Evolutionary conservation across 148 eudicot genomes (phyloP).

Genomic region (Euryodendron excelsum): DNA sequence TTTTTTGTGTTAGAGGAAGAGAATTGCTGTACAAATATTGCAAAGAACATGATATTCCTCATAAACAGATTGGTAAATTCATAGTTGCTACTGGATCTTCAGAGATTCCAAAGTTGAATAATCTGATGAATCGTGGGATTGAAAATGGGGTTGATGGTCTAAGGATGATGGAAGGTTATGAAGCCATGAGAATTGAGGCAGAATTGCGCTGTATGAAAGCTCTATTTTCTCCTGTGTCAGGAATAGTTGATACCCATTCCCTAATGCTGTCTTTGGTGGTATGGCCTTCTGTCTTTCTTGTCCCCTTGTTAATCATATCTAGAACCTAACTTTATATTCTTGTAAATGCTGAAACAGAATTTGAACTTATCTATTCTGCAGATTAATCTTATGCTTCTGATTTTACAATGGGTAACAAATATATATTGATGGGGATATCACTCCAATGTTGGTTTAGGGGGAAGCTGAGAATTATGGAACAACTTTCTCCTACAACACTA

Average conservation of each 20-base stretch:
- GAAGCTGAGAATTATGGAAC: slow-evolving; percentile 87
- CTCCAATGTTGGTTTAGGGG: slow-evolving; percentile 72
- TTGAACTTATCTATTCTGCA: background rate
- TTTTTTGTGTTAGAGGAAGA: slow-evolving; percentile 76
- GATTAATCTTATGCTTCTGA: slow-evolving; percentile 6
- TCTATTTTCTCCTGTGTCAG: slow-evolving; percentile 70
- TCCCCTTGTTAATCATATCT: background rate
- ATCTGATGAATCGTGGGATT: slow-evolving; percentile 55
- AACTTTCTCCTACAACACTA: slow-evolving; percentile 71
- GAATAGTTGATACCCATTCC: slow-evolving; percentile 79
- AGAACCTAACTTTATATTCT: background rate
- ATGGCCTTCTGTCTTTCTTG: slow-evolving; percentile 23
- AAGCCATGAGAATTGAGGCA: slow-evolving; percentile 74
- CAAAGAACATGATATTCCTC: slow-evolving; percentile 64
- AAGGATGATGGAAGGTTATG: slow-evolving; percentile 72
- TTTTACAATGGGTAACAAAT: slow-evolving; percentile 31
- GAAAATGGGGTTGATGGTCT: slow-evolving; percentile 78
- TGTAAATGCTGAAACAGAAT: background rate
- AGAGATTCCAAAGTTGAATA: slow-evolving; percentile 69
- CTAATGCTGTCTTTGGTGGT: slow-evolving; percentile 85
- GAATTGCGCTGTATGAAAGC: slow-evolving; percentile 82
- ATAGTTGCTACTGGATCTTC: slow-evolving; percentile 76
- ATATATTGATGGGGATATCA: slow-evolving; percentile 57
- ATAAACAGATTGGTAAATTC: slow-evolving; percentile 82
- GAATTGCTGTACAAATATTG: slow-evolving; percentile 78